phyloP scores from a whole-genome alignment of 768 basidiomycete species.

The Baorangia bicolor region DNA sequence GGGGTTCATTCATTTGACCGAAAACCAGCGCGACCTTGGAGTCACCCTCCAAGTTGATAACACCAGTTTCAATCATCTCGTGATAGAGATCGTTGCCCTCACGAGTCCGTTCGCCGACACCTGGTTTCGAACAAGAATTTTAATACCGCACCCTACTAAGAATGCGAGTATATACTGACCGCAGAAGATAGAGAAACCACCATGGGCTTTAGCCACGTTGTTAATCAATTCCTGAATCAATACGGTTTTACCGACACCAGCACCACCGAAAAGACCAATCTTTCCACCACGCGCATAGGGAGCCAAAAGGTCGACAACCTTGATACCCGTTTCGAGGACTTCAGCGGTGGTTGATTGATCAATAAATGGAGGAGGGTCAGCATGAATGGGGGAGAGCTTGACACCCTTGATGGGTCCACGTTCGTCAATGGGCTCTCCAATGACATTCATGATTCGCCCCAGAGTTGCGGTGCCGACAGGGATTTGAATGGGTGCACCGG shows the following conservation, averaged over 20 bases:
- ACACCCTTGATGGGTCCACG: conserved; percentile 98
- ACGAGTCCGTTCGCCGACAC: conserved; percentile 99
- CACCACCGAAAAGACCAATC: conserved; percentile 99
- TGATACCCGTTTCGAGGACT: conserved; percentile 99
- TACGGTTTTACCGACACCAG: conserved; percentile 99
- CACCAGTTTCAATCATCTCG: conserved; percentile 99
- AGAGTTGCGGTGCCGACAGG: conserved; percentile 94
- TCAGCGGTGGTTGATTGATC: conserved; percentile 99
- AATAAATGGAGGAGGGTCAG: conserved; percentile 95
- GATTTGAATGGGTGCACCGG: conserved; percentile 93
- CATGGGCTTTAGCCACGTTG: conserved; percentile 99
- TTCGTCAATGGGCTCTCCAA: conserved; percentile 99
- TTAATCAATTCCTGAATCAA: conserved; percentile 99
- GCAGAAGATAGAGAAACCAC: conserved; percentile 99
- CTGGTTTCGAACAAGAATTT: conserved; percentile 40
- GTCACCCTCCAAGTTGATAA: conserved; percentile 99
- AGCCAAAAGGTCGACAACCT: conserved; percentile 99
- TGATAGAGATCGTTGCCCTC: conserved; percentile 99
- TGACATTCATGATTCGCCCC: conserved; percentile 99
- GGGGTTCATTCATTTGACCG: conserved; percentile 99
- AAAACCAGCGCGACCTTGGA: conserved; percentile 99
- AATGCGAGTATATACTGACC: conserved; percentile 45
- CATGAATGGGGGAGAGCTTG: conserved; percentile 90
- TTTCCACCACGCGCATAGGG: conserved; percentile 99
- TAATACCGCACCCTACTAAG: background rate